Base-by-base conservation (phyloP, 2,329 filamentous ascomycete species). In the Sporothrix pseudoabietina region DNA sequence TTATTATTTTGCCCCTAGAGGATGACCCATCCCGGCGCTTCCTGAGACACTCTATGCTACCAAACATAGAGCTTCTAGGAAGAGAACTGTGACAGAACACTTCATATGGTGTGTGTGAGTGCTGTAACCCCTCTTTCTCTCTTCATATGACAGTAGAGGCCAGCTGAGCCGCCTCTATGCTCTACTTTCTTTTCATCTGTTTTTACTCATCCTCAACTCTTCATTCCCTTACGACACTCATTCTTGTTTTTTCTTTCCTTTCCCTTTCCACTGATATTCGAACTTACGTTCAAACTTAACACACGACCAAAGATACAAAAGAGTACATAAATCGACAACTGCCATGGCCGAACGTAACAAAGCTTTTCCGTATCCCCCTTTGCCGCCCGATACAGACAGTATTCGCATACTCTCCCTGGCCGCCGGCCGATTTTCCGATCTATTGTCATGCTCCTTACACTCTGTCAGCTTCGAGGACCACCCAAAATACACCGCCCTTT, bases 271-370 rank as follows among this genome's bases (percentile, higher is more conserved):
- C 6, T 49, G 4, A 35, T 35, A 35, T 35, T 35, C 35, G 5
- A 35, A 35, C 35, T 35, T 8, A 35, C 4, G 35, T 35, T 35
- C 35, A 8, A 35, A 5, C 35, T 35, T 8, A 5, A 35, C 35
- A 4, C 35, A 35, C 35, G 8, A 35, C 35, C 5, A 35, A 35
- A 35, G 5, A 8, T 35, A 35, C 35, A 35, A 35, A 35, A 35
- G 5, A 8, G 35, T 35, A 35, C 14, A 6, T 14, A 49, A 16
- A 49, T 19, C 44, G 19, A 19, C 44, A 49, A 49, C 41, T 44
- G 57, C 47, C 41, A 71, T 41, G 44, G 41, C 57, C 63, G 44
- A 44, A 59, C 52, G n/a, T n/a, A n/a, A 54, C 7, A 26, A 22
- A 26, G n/a, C 19, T n/a, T 54, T 54, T 54, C 52, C 22, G 4